Percentiles rank a stretch among this genome's conserved stretches.
phyloP scores from a whole-genome alignment of 2,329 filamentous ascomycete genomes.

The Ascocoryne sarcoides region DNA sequence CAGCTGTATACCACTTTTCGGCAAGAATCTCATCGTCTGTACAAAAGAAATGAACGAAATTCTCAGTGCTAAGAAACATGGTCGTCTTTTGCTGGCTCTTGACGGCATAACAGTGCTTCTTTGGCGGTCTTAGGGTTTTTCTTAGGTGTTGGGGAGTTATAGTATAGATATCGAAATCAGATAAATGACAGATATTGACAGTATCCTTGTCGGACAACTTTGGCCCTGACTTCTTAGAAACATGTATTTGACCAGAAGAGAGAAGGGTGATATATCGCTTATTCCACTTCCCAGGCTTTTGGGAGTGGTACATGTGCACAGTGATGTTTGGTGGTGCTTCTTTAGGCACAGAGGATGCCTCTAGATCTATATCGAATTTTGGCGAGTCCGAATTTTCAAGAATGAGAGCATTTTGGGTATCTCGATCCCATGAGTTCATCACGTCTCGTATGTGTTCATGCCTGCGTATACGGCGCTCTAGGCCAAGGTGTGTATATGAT shows the following conservation, averaged over 20 bases:
- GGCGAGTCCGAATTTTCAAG: slow-evolving; percentile 52
- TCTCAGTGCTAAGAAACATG: slow-evolving; percentile 72
- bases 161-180: slow-evolving; percentile 86
- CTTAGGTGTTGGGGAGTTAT: slow-evolving; percentile 60
- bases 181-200: slow-evolving; percentile 69
- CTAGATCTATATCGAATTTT: slow-evolving; percentile 52
- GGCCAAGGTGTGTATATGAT: slow-evolving; percentile 62
- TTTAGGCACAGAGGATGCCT: slow-evolving; percentile 53
- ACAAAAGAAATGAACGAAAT: slow-evolving; percentile 88
- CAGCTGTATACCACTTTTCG: slow-evolving; percentile 57
- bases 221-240: slow-evolving; percentile 61
- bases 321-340: slow-evolving; percentile 57
- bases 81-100: slow-evolving; percentile 87
- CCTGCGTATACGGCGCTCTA: slow-evolving; percentile 73
- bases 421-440: slow-evolving; percentile 86
- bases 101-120: slow-evolving; percentile 76
- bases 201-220: slow-evolving; percentile 55
- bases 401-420: slow-evolving; percentile 66
- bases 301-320: slow-evolving; percentile 71
- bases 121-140: slow-evolving; percentile 72
- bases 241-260: slow-evolving; percentile 60
- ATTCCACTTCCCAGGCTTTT: slow-evolving; percentile 76
- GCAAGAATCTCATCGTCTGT: slow-evolving; percentile 63
- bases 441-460: slow-evolving; percentile 84
- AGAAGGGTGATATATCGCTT: slow-evolving; percentile 73